A percentile compares a stretch with the other conserved stretches of the same genome.
phyloP scores from a whole-genome alignment of 805 yeast genomes.

The Yamadazyma paraphyllophila region DNA sequence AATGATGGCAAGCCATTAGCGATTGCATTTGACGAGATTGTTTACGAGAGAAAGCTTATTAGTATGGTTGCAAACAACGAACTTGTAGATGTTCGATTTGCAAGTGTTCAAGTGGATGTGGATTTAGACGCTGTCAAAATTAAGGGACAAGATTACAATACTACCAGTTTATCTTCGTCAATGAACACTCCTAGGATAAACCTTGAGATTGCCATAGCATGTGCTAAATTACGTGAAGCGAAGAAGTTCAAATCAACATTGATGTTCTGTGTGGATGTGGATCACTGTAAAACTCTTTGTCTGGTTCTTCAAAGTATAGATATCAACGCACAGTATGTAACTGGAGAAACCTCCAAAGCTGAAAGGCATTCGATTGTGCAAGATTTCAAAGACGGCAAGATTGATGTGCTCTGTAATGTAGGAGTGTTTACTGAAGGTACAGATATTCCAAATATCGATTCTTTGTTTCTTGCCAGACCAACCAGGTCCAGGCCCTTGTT shows the following conservation, averaged over 20 bases:
- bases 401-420: conserved; percentile 80
- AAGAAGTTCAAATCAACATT: conserved; percentile 58
- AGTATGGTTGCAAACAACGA: conserved; percentile 69
- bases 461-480: conserved; percentile 75
- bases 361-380: conserved; percentile 53
- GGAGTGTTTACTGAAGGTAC: conserved; percentile 94
- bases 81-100: conserved; percentile 66
- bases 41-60: conserved; percentile 60
- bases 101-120: conserved; percentile 50
- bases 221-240: conserved; percentile 33
- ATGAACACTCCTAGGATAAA: conserved; percentile 57
- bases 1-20: conserved; percentile 65
- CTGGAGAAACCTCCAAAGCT: conserved; percentile 57
- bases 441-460: conserved; percentile 86
- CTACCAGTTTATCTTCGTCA: conserved; percentile 48
- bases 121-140: conserved; percentile 37
- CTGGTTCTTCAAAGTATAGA: conserved; percentile 55
- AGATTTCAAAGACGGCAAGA: conserved; percentile 59
- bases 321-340: conserved; percentile 66
- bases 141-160: conserved; percentile 52
- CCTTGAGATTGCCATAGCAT: conserved; percentile 54
- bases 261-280: conserved; percentile 73
- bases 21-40: conserved; percentile 66
- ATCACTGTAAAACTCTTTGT: conserved; percentile 59
- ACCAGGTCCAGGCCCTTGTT: conserved; percentile 70